These are phyloP conservation scores for Phoma sp. DNA, from an alignment of 2,329 filamentous ascomycete genomes.

Conservation along the genomic window DNA sequence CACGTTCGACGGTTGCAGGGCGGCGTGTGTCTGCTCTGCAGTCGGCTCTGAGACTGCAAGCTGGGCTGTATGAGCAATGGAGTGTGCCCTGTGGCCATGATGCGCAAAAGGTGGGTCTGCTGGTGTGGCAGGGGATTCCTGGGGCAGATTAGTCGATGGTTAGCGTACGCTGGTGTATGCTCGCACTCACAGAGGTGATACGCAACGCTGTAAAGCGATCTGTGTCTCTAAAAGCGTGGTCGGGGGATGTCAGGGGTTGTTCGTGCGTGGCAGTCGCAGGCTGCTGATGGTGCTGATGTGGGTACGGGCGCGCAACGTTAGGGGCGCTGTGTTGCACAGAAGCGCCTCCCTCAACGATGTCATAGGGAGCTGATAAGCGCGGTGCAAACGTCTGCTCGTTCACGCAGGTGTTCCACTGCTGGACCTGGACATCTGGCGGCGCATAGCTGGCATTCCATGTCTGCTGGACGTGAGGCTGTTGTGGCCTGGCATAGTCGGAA, in stretches of 20 bases:
- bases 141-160: slow-evolving; percentile 25
- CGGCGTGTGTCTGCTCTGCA: slow-evolving; percentile 20
- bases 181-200: slow-evolving; percentile 29
- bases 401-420: slow-evolving; percentile 24
- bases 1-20: slow-evolving; percentile 22
- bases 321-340: slow-evolving; percentile 25
- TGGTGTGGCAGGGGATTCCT: slow-evolving; percentile 29
- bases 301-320: slow-evolving; percentile 23
- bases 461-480: slow-evolving; percentile 21
- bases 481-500: slow-evolving; percentile 31
- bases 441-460: slow-evolving; percentile 29
- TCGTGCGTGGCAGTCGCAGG: slow-evolving; percentile 9
- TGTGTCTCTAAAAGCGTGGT: slow-evolving; percentile 17
- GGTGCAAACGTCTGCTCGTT: slow-evolving; percentile 16
- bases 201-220: slow-evolving; percentile 29
- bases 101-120: slow-evolving; percentile 32
- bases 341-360: slow-evolving; percentile 22
- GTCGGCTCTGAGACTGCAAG: slow-evolving; percentile 27
- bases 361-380: slow-evolving; percentile 22
- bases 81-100: slow-evolving; percentile 26
- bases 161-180: slow-evolving; percentile 18
- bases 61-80: slow-evolving; percentile 31
- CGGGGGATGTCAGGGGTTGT: slow-evolving; percentile 17
- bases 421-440: slow-evolving; percentile 23
- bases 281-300: slow-evolving; percentile 18